These are phyloP conservation scores for Ormosia emarginata DNA, from an alignment of 306 rosid genomes.

Conservation along the genomic window DNA sequence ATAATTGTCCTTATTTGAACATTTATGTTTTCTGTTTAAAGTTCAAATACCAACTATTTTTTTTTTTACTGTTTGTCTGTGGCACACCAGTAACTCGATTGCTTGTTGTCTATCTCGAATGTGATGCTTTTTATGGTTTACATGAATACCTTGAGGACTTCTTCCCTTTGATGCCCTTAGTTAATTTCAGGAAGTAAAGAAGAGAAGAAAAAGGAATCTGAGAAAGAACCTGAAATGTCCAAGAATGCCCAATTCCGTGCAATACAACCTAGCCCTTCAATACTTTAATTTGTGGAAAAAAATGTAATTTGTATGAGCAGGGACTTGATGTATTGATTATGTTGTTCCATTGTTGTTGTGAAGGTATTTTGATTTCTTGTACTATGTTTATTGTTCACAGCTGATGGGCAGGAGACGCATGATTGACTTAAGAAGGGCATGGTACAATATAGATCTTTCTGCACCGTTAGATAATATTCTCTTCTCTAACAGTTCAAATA, in stretches of 20 bases:
- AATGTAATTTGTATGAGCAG: constrained; percentile 70
- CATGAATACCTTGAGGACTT: too few relatives aligned
- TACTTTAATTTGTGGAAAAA: constrained; percentile 81
- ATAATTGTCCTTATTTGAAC: too few relatives aligned
- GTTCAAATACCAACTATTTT: too few relatives aligned
- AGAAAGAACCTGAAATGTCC: constrained; percentile 58
- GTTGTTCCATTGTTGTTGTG: background rate
- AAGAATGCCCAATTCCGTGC: constrained; percentile 83
- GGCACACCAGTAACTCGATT: too few relatives aligned
- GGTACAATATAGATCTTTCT: too few relatives aligned
- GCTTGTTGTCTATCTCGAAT: too few relatives aligned
- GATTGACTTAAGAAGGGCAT: constrained; percentile 73
- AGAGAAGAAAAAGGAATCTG: constrained; percentile 47
- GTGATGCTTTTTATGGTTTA: too few relatives aligned
- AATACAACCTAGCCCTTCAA: constrained; percentile 80
- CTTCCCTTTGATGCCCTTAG: constrained; percentile 23
- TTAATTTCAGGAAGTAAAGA: constrained; percentile 49
- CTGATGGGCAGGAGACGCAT: constrained; percentile 78
- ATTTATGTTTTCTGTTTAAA: too few relatives aligned
- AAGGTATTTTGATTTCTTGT: constrained; percentile 24
- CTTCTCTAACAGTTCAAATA: too few relatives aligned
- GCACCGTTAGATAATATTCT: too few relatives aligned
- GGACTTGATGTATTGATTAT: constrained; percentile 19
- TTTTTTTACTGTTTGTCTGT: too few relatives aligned
- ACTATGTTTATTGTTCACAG: too few relatives aligned